Percentiles rank a stretch among this genome's conserved stretches.
These are phyloP conservation scores for Lodderomyces orthopsilosis DNA, from an alignment of 1,139 yeast species.

Conservation along the genomic window DNA sequence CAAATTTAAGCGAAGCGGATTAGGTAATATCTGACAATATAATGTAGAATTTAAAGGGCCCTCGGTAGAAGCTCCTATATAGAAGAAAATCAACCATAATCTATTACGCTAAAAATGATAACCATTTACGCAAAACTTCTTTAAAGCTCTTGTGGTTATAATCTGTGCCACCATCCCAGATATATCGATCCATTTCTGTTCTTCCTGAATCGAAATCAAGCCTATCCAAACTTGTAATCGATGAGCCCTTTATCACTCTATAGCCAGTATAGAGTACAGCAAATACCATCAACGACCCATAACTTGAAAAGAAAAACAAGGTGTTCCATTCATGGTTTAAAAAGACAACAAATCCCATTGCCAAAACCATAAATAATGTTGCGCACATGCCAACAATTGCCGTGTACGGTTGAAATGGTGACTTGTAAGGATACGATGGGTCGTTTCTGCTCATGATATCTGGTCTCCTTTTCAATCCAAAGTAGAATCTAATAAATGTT, in stretches of 20 bases:
- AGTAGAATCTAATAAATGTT: slow-evolving; percentile 66
- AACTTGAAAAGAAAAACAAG: slow-evolving; percentile 62
- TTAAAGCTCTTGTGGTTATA: slow-evolving; percentile 35
- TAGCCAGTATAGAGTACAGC: slow-evolving; percentile 53
- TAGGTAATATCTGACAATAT: background rate
- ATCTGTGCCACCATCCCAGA: slow-evolving; percentile 65
- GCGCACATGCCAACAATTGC: slow-evolving; percentile 68
- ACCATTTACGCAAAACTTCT: slow-evolving; percentile 35
- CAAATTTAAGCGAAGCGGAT: background rate
- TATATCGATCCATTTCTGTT: slow-evolving; percentile 65
- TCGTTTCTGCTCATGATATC: slow-evolving; percentile 64
- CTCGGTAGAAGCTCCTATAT: background rate
- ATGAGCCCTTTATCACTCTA: slow-evolving; percentile 53
- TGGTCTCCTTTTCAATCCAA: slow-evolving; percentile 64
- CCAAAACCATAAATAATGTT: slow-evolving; percentile 51
- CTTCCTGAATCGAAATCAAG: slow-evolving; percentile 78
- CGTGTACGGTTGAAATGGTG: slow-evolving; percentile 74
- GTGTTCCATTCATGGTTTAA: slow-evolving; percentile 61
- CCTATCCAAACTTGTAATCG: slow-evolving; percentile 59
- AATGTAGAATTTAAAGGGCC: background rate
- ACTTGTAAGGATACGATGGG: slow-evolving; percentile 68
- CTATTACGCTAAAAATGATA: slow-evolving; percentile 34
- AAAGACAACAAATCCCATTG: slow-evolving; percentile 72
- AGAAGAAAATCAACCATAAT: too few species aligned
- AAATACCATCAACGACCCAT: slow-evolving; percentile 62